Evolutionary conservation across 2,329 filamentous ascomycete species (phyloP).

Genomic region (Calycina herbarum): DNA sequence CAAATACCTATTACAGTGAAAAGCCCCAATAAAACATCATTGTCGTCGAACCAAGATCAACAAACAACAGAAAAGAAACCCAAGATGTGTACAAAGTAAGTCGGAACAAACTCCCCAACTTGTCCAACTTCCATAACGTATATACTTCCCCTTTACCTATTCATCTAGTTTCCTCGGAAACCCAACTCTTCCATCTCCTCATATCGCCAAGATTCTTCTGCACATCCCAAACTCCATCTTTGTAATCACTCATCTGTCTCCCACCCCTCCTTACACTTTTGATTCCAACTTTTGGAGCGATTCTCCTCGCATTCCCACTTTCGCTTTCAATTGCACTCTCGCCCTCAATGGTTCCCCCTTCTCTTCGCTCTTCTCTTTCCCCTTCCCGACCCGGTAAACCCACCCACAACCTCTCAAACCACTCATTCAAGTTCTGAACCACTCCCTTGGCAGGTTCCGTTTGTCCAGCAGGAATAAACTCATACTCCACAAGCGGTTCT

Average conservation of each 20-base stretch:
- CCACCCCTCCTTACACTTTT: conserved; percentile 25
- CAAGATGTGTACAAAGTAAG: conserved; percentile 1
- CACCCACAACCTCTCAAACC: conserved; percentile 22
- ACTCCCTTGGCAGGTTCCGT: conserved; percentile 17
- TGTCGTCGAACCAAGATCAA: too few relatives aligned
- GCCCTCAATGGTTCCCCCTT: neutral
- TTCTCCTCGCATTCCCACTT: neutral
- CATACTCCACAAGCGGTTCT: conserved; percentile 19
- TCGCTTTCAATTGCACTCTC: neutral
- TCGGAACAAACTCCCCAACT: neutral
- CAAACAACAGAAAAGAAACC: neutral
- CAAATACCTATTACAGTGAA: too few relatives aligned
- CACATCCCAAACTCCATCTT: conserved; percentile 22
- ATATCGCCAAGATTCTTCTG: conserved; percentile 25
- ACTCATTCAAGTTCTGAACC: conserved; percentile 20
- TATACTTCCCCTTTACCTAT: neutral
- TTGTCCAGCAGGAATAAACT: conserved; percentile 12
- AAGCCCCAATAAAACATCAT: too few relatives aligned
- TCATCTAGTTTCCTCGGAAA: conserved; percentile 8
- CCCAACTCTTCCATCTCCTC: conserved; percentile 26
- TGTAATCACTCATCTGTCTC: conserved; percentile 19
- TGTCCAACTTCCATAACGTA: conserved; percentile 5
- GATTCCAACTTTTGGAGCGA: conserved; percentile 18
- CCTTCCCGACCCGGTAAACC: neutral
- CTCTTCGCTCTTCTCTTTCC: neutral